A percentile compares a stretch with the other conserved stretches of the same genome.
These are phyloP conservation scores for Cordyceps tenuipes DNA, from an alignment of 2,329 filamentous ascomycete genomes.

Conservation along the genomic window DNA sequence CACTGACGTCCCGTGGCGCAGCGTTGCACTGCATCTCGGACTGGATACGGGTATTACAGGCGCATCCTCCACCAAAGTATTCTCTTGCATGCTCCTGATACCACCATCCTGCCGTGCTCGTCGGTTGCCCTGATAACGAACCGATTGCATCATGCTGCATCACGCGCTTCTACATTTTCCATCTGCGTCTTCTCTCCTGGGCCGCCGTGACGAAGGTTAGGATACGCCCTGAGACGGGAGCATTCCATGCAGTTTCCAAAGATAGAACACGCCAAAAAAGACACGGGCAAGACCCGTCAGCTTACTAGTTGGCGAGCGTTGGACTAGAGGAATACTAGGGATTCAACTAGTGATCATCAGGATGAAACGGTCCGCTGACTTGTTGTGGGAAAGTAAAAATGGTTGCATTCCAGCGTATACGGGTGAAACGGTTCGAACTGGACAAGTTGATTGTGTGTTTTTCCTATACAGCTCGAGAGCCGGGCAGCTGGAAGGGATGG, in stretches of 20 bases:
- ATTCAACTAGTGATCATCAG: neutral
- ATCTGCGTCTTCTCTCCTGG: neutral
- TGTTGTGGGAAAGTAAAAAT: neutral
- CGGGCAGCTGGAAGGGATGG: neutral
- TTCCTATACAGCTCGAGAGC: neutral
- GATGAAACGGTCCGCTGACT: neutral
- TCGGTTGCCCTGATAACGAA: neutral
- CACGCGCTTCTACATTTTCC: neutral
- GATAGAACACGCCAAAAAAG: neutral
- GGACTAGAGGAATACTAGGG: neutral
- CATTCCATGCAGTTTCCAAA: constrained; percentile 4
- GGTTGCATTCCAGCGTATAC: neutral
- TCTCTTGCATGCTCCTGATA: neutral
- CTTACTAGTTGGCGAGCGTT: too few species aligned
- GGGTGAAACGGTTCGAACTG: neutral
- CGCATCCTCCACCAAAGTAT: neutral
- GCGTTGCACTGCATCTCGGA: constrained; percentile 3
- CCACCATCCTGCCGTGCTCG: neutral
- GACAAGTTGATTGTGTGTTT: neutral
- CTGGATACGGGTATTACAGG: neutral
- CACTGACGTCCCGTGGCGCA: neutral
- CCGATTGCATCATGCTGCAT: constrained; percentile 3
- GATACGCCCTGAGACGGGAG: neutral
- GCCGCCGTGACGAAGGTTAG: neutral
- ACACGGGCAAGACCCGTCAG: neutral